Evolutionary conservation across 306 rosid genomes (phyloP).

Genomic region (Citrullus colocynthis): DNA sequence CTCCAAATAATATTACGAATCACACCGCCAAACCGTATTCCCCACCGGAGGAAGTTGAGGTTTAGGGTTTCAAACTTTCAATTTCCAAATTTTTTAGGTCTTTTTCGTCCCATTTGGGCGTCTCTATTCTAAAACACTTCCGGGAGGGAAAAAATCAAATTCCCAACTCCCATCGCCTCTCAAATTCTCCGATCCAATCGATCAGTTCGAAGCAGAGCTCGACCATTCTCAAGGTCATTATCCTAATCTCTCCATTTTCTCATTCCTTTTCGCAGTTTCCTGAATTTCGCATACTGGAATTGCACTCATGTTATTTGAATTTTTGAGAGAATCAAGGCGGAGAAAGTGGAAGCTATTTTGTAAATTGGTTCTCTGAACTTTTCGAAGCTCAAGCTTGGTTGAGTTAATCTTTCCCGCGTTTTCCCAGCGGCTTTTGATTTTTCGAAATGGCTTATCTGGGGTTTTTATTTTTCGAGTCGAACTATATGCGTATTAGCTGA

Average conservation of each 20-base stretch:
- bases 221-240: slow-evolving; percentile 17
- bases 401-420: background rate
- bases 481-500: background rate
- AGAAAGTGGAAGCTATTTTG: background rate
- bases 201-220: background rate
- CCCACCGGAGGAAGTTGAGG: background rate
- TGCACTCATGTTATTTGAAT: background rate
- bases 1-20: background rate
- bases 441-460: background rate
- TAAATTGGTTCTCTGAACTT: background rate
- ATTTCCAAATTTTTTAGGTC: background rate
- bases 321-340: background rate
- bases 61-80: slow-evolving; percentile 25
- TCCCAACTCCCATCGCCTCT: background rate
- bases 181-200: slow-evolving; percentile 3
- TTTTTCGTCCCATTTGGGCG: background rate
- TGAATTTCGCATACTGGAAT: background rate
- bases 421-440: background rate
- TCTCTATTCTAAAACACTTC: background rate
- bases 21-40: background rate
- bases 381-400: background rate
- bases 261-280: background rate
- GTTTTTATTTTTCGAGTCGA: background rate
- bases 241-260: slow-evolving; percentile 9
- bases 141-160: slow-evolving; percentile 30